Evolutionary conservation across 83 land plant genomes (phyloP).

Genomic region (Thuja plicata): DNA sequence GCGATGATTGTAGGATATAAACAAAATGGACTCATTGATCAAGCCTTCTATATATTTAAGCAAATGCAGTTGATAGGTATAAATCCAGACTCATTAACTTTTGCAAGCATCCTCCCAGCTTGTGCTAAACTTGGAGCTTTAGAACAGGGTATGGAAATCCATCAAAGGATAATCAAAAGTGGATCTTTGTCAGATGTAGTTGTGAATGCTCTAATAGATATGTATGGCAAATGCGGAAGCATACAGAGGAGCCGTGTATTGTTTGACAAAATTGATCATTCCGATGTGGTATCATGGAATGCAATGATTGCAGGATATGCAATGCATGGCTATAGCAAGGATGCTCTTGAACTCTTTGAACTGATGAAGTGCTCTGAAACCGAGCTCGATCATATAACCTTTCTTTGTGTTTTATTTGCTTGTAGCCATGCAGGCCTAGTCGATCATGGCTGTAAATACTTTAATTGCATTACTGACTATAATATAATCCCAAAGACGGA

Average conservation of each 20-base stretch:
- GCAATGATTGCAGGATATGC: slow-evolving; percentile 8
- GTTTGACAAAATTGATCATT: not conserved
- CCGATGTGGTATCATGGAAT: not conserved
- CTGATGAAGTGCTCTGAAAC: not conserved
- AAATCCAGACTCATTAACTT: not conserved
- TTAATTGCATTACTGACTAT: not conserved
- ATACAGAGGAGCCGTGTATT: not conserved
- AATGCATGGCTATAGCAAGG: not conserved
- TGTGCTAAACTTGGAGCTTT: not conserved
- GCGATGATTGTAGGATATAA: not conserved
- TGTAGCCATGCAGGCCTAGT: not conserved
- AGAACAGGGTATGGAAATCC: not conserved
- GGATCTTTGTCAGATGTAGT: not conserved
- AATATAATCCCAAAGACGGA: not conserved
- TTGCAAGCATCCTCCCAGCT: not conserved
- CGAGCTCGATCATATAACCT: not conserved
- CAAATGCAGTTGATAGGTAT: not conserved
- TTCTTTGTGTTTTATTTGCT: slow-evolving; percentile 1
- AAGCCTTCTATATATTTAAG: not conserved
- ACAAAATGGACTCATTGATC: not conserved
- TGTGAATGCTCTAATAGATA: slow-evolving; percentile 7
- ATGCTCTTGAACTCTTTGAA: not conserved
- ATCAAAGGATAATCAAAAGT: not conserved
- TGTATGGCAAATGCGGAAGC: slow-evolving; percentile 11
- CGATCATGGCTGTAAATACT: not conserved